Conservation (phyloP, 2,329 filamentous ascomycete genomes). For the Venturia oleaginea region DNA sequence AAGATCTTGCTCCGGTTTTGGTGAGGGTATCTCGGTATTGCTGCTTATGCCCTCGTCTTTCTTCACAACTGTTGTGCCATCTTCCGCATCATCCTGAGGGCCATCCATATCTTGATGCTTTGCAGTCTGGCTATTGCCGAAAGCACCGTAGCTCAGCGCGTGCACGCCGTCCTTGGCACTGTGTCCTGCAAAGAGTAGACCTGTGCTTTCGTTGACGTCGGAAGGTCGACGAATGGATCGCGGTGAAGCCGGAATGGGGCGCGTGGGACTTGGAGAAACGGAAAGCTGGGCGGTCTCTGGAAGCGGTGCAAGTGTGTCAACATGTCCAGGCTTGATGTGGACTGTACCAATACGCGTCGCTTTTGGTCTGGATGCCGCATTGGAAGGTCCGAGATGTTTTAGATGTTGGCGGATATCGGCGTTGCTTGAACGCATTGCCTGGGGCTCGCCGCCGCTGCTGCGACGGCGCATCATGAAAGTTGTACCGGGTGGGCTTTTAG, state of each 20-base stretch:
- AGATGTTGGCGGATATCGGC: constrained; percentile 50
- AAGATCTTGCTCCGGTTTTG: constrained; percentile 3
- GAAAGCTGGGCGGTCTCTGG: constrained; percentile 8
- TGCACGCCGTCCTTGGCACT: constrained; percentile 58
- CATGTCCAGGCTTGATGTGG: constrained; percentile 53
- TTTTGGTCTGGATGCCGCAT: constrained; percentile 50
- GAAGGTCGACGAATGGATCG: background rate
- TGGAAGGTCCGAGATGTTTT: constrained; percentile 56
- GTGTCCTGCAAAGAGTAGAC: constrained; percentile 45
- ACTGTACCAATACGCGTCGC: constrained; percentile 53
- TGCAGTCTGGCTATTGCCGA: constrained; percentile 17
- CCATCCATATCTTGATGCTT: background rate
- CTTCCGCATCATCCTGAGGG: background rate
- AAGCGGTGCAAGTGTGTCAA: background rate
- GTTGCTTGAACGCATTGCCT: constrained; percentile 41
- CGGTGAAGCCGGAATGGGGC: background rate
- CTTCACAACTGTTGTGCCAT: background rate
- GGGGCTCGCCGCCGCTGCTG: constrained; percentile 17
- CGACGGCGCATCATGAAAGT: constrained; percentile 33
- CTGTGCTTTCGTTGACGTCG: constrained; percentile 18
- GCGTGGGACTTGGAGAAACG: background rate
- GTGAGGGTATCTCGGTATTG: background rate
- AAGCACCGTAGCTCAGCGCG: constrained; percentile 44
- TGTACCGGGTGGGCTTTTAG: constrained; percentile 24
- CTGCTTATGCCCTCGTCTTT: background rate